phyloP scores from a whole-genome alignment of 371 early-diverging fungal species.

The Phascolomyces articulosus region DNA sequence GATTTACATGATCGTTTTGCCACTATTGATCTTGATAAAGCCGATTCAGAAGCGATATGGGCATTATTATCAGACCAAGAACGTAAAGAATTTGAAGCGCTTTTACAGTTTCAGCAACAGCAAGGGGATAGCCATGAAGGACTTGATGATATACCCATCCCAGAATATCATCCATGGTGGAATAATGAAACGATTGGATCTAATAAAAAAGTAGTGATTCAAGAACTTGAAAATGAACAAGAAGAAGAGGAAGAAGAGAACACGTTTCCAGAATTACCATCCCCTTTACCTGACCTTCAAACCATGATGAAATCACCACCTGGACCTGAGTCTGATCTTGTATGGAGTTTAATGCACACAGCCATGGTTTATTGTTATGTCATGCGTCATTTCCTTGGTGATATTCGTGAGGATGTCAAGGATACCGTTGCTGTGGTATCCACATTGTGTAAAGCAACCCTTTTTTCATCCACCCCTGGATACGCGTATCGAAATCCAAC shows the following conservation, averaged over 20 bases:
- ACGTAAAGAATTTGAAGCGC: slow-evolving; percentile 52
- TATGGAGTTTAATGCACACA: slow-evolving; percentile 34
- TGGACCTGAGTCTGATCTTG: slow-evolving; percentile 20
- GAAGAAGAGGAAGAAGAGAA: not conserved
- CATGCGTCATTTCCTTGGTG: slow-evolving; percentile 38
- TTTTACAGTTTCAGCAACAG: slow-evolving; percentile 7
- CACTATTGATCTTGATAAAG: slow-evolving; percentile 52
- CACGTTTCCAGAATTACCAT: slow-evolving; percentile 15
- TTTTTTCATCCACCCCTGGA: slow-evolving; percentile 24
- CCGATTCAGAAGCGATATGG: slow-evolving; percentile 58
- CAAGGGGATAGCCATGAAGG: too few species aligned
- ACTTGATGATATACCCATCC: slow-evolving; percentile 10
- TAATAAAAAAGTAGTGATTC: slow-evolving; percentile 3
- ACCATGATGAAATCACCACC: slow-evolving; percentile 19
- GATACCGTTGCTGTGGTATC: slow-evolving; percentile 16
- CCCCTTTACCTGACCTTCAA: slow-evolving; percentile 20
- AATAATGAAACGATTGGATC: not conserved
- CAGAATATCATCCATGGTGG: slow-evolving; percentile 49
- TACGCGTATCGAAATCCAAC: slow-evolving; percentile 19
- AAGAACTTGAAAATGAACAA: slow-evolving; percentile 11
- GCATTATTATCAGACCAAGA: slow-evolving; percentile 55
- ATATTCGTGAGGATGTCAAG: slow-evolving; percentile 25
- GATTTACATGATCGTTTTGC: slow-evolving; percentile 53
- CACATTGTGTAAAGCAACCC: slow-evolving; percentile 17
- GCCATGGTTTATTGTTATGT: slow-evolving; percentile 39